Evolutionary conservation across 768 basidiomycete genomes (phyloP).

Genomic region (Trametes elegans): DNA sequence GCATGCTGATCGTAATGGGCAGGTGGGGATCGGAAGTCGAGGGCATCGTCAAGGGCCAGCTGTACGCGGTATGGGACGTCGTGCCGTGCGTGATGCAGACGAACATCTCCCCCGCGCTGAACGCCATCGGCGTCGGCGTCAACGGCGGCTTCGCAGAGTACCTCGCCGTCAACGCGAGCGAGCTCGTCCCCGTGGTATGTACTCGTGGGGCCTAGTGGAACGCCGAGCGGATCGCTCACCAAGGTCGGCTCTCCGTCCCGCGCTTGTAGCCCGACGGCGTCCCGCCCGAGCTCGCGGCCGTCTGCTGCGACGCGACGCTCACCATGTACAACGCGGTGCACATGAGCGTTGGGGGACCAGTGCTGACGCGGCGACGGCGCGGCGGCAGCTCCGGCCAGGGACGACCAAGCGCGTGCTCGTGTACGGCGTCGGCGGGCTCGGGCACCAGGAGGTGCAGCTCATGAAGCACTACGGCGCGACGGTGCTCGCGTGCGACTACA

Average conservation of each 20-base stretch:
- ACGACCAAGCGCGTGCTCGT: conserved; percentile 32
- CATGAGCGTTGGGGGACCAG: no score
- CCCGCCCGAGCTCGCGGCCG: conserved; percentile 10
- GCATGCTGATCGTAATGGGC: background rate
- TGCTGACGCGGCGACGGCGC: no score
- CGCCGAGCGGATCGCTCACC: no score
- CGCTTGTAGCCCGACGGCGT: conserved; percentile 3
- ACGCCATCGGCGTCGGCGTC: background rate
- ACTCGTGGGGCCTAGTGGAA: background rate
- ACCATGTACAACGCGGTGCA: conserved; percentile 10
- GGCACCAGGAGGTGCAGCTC: conserved; percentile 29
- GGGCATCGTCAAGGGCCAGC: background rate
- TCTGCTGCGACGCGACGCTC: conserved; percentile 1
- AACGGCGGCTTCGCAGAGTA: conserved; percentile 14
- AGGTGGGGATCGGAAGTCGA: background rate
- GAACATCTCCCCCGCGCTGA: background rate
- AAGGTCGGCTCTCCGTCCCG: no score
- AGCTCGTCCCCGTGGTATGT: conserved; percentile 14
- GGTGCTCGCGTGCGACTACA: conserved; percentile 13
- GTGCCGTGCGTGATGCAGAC: background rate
- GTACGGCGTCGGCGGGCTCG: conserved; percentile 31
- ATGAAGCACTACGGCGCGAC: conserved; percentile 13
- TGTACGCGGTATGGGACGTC: background rate
- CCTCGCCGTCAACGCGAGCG: background rate
- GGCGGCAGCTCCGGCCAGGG: background rate